Evolutionary conservation across 805 yeast species (phyloP).

Genomic region (Ogataea haglerorum): DNA sequence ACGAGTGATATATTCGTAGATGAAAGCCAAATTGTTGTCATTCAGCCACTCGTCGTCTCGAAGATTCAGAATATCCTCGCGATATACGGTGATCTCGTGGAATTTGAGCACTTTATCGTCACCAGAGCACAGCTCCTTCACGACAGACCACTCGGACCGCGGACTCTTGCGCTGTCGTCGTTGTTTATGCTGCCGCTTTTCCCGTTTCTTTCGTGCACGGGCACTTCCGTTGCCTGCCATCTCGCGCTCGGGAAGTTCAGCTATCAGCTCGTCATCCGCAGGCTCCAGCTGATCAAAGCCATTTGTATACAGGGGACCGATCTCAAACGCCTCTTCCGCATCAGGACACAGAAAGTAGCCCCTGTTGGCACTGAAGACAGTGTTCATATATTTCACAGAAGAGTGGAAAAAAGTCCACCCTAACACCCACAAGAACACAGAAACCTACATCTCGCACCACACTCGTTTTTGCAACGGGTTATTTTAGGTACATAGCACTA

Average conservation of each 20-base stretch:
- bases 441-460: not conserved
- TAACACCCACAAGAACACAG: not conserved
- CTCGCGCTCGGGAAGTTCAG: slow-evolving; percentile 5
- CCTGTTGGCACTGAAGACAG: slow-evolving; percentile 23
- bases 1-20: slow-evolving; percentile 54
- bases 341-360: slow-evolving; percentile 21
- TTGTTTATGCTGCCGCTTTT: slow-evolving; percentile 5
- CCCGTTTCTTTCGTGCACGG: slow-evolving; percentile 14
- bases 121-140: slow-evolving; percentile 9
- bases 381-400: slow-evolving; percentile 6
- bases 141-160: slow-evolving; percentile 2
- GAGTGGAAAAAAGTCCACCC: not conserved
- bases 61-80: slow-evolving; percentile 55
- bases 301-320: slow-evolving; percentile 24
- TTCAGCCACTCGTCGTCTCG: slow-evolving; percentile 70
- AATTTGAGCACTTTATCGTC: slow-evolving; percentile 41
- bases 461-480: not conserved
- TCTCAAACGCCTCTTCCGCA: slow-evolving; percentile 13
- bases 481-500: not conserved
- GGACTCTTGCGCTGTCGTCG: slow-evolving; percentile 2
- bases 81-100: slow-evolving; percentile 55
- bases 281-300: slow-evolving; percentile 46
- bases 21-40: slow-evolving; percentile 63
- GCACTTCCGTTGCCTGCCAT: slow-evolving; percentile 10
- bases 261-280: slow-evolving; percentile 18